Base-by-base conservation (phyloP, 2,329 filamentous ascomycete genomes). In the Remersonia thermophila region DNA sequence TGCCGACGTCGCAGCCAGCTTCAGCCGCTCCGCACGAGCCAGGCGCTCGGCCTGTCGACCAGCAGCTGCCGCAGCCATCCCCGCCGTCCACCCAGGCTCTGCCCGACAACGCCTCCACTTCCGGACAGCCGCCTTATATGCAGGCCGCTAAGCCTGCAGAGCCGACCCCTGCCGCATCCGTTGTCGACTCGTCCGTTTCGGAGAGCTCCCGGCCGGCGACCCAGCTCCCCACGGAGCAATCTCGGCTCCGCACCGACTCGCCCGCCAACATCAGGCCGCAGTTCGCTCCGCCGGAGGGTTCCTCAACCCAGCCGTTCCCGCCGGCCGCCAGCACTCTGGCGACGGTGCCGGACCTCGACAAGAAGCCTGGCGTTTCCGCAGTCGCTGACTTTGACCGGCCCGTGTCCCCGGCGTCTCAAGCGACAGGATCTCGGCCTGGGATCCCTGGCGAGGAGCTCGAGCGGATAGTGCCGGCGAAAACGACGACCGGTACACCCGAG, bases 161-260 rank as follows among this genome's bases (percentile, higher is more conserved):
- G 20, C 38, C 37, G 10, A 40, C 41, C 3, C 41, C 42, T 15
- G 29, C 42, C 25, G 38, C n/a, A n/a, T 44, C 44, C 8, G 29
- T 28, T 5, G 28, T 41, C 3, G 47, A 44, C 16, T 49, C 47
- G 5, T 45, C 46, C 1, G 39, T 42, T 5, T 49, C 48, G 2
- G 43, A 43, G n/a, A 43, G 36, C 7, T 47, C 45, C 2, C 48
- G 47, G 30, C 39, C 43, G 3, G 35, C 27, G 5, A 32, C 35
- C 10, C 40, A 42, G 18, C 37, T 42, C 17, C 27, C 38, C 3
- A 10, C 35, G 2, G 45, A 50, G 13, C 42, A 39, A 23, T 23
- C 42, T 14, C 39, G 44, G 10, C 33, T 40, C 15, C 40, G 33
- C 16, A 40, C 32, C 10, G 40, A 30, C 5, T 43, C 44, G 15